Base-by-base conservation (phyloP, 2,329 filamentous ascomycete genomes). In the Colletotrichum musicola region DNA sequence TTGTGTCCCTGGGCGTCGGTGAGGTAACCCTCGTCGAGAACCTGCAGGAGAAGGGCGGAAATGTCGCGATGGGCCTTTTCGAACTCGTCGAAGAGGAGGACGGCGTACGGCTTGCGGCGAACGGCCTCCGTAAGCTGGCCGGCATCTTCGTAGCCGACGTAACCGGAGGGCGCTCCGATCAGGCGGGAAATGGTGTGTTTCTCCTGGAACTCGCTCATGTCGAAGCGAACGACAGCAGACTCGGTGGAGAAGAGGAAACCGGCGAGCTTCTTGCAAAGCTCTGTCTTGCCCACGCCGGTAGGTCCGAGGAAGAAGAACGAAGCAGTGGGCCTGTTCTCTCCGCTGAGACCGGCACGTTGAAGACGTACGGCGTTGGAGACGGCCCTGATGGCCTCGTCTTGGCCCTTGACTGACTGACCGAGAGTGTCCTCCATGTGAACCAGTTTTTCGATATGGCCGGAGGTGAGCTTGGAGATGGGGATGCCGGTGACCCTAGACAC, bases 271-370 rank as follows among this genome's bases (percentile, higher is more conserved):
- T 98, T 98, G 86, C 95, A 97, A 1, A 98, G 89, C 77, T 98
- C 95, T 3, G 96, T 99, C 84, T 98, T 99, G 65, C 96, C 96
- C 18, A 98, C 95, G 76, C 96, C 96, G 0, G 96, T 98, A 5
- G 96, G 96, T 0, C 96, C 96, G 4, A 98, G 87, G 87, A 98
- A 98, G 91, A 98, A 98, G 83, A 98, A 98, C 0, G 93, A 97
- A 0, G 95, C 96, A 6, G 97, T 86, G 0, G 96, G 96, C 0
- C 94, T 88, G 78, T 98, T 97, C 75, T 98, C 94, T 40, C 94
- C 94, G 68, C 92, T 97, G 9, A 98, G 85, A 1, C 96, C 96
- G 9, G 96, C 96, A 72, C 96, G 89, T 80, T 98, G 96, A 84
- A 98, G 92, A 20, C 96, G 90, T 9, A 99, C 95, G 0, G 96